Base-by-base conservation (phyloP, 2,329 filamentous ascomycete species). In the Blastomyces silverae region DNA sequence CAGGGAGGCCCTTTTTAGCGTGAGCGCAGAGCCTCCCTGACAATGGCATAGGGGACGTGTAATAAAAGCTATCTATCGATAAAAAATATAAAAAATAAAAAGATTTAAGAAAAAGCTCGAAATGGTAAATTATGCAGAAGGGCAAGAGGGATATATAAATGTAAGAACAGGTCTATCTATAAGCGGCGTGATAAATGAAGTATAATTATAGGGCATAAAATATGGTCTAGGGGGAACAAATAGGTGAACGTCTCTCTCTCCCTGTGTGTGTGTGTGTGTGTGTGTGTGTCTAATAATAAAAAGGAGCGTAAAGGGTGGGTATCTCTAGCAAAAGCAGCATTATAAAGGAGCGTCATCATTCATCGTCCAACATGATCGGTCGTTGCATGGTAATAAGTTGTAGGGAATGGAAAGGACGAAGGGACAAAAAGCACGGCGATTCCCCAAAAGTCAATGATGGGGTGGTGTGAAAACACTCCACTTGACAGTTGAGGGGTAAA, bases 291-390 rank as follows among this genome's bases (percentile, higher is more conserved):
- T 22, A 60, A 60, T 60, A 60, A 44, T 48, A 50, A 50, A 60
- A 59, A 60, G 58, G 58, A 60, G 58, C 42, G 58, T 60, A 25
- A 34, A 34, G 25, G 48, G 48, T 25, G 48, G 48, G 48, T 50
- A 50, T 50, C 48, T 50, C n/a, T 50, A 22, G 10, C n/a, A 22
- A 50, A 50, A 50, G 42, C 25, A 48, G 17, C 25, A 53, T 15
- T 15, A 57, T 46, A 57, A 63, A 63, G 39, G 61, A 63, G 61
- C 52, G 61, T 63, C 61, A 63, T 56, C 46, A 37, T 34, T 63
- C 61, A 25, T 31, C 34, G 31, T 34, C 42, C 42, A 57, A 31
- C 52, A 57, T 63, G n/a, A 63, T 55, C 34, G 44, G 52, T 57
- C 46, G 28, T 57, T 37, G 42, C 22, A 63, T 44, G 42, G 39